phyloP scores from a whole-genome alignment of 768 basidiomycete species.

The Tricholoma flavovirens region DNA sequence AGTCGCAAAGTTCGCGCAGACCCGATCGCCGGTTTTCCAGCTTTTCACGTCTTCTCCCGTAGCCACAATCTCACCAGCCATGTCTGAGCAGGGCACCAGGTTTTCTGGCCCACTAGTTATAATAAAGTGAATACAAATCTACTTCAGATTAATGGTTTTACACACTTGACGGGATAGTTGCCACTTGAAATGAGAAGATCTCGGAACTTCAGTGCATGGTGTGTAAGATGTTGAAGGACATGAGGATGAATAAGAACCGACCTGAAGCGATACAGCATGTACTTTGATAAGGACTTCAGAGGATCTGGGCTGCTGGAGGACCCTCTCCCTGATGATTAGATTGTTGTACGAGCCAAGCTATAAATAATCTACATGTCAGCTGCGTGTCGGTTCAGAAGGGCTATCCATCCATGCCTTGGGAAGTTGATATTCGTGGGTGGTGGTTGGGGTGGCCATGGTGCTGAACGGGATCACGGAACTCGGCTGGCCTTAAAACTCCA shows the following conservation, averaged over 20 bases:
- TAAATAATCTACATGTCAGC: no score
- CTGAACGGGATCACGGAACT: no score
- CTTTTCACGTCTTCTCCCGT: constrained; percentile 36
- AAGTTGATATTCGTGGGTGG: no score
- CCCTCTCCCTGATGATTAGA: constrained; percentile 18
- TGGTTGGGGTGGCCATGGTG: no score
- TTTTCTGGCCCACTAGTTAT: constrained; percentile 12
- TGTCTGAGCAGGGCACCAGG: constrained; percentile 41
- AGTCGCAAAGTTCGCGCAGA: constrained; percentile 47
- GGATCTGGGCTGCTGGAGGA: constrained; percentile 29
- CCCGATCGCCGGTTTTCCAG: constrained; percentile 53
- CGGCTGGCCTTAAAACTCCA: no score
- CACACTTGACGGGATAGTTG: constrained; percentile 30
- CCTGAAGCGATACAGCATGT: constrained; percentile 53
- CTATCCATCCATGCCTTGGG: no score
- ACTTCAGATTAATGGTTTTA: not conserved
- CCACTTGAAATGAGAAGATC: constrained; percentile 40
- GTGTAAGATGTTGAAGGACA: not conserved
- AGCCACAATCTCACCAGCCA: constrained; percentile 52
- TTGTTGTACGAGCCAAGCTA: constrained; percentile 19
- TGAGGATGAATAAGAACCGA: constrained; percentile 10
- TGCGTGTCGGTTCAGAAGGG: no score
- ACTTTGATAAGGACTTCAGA: constrained; percentile 51
- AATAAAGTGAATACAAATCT: not conserved
- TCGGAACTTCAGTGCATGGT: constrained; percentile 35